Base-by-base conservation (phyloP, 805 yeast species). In the Metschnikowia gelsemii region DNA sequence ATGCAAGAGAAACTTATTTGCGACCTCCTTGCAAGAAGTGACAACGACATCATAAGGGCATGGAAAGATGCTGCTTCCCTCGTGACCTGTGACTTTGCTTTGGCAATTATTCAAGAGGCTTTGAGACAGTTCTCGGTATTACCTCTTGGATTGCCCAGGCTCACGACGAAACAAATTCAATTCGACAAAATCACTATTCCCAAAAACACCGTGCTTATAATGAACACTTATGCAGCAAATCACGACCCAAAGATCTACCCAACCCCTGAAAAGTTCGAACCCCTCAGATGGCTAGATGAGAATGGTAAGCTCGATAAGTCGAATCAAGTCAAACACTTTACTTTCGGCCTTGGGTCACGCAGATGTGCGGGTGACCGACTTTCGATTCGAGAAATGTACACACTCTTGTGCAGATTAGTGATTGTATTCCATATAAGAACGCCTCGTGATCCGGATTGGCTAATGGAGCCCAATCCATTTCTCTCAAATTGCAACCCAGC, bases 161-260 rank as follows among this genome's bases (percentile, higher is more conserved):
- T 65, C 16, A 76, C 85, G 2, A 76, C 86, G 2, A 72, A 66
- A 35, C 68, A 66, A 14, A 71, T 84, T n/a, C 30, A 44, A 0
- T 73, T 68, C 51, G 58, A 66, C 19, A 58, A 61, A 2, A 46
- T 61, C 0, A 46, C 62, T 1, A 74, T 84, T n/a, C 88, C 89
- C 0, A 49, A 57, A 5, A 75, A 75, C 0, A 79, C 88, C 0
- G 65, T 73, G 0, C 51, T 84, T 35, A 64, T 82, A 30, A 76
- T 84, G 84, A 84, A 84, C 54, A 72, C 84, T 0, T 82, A 74
- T 67, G 80, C 83, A 2, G 88, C 82, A 2, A 83, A 84, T 55
- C 86, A 84, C 57, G 91, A 84, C 54, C 55, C 59, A 0, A 42
- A 36, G 3, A 56, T 57, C 11, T 80, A 73, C 45, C 45, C 50